phyloP scores from a whole-genome alignment of 2,329 filamentous ascomycete species.

The Lecanosticta acicola region DNA sequence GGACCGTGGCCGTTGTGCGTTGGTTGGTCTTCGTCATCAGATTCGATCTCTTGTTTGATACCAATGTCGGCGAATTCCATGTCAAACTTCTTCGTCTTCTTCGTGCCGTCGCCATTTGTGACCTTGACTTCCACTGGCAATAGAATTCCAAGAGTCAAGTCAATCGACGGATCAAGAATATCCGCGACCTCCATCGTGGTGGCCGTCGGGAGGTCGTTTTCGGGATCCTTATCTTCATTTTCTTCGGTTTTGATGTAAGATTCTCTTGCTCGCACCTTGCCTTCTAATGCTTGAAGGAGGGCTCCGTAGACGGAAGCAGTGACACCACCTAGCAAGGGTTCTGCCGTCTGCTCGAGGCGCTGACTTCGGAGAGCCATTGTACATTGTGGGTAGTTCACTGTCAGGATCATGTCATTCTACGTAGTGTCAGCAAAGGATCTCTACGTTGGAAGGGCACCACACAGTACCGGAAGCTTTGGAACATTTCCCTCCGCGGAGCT shows the following conservation, averaged over 20 bases:
- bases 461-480: conserved; percentile 34
- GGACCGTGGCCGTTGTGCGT: conserved; percentile 22
- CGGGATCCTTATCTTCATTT: conserved; percentile 39
- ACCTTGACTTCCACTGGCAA: background rate
- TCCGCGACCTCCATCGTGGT: conserved; percentile 40
- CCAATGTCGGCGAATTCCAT: conserved; percentile 25
- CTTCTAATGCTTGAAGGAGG: conserved; percentile 65
- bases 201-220: conserved; percentile 33
- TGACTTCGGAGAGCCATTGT: conserved; percentile 75
- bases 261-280: conserved; percentile 62
- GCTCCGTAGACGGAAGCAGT: conserved; percentile 74
- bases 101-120: conserved; percentile 23
- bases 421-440: conserved; percentile 23
- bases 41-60: conserved; percentile 29
- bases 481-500: conserved; percentile 22
- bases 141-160: conserved; percentile 32
- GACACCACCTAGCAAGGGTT: conserved; percentile 62
- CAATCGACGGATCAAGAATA: conserved; percentile 36
- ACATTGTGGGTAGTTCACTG: conserved; percentile 80
- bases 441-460: conserved; percentile 18
- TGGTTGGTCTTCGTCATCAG: conserved; percentile 25
- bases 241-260: conserved; percentile 44
- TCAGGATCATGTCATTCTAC: conserved; percentile 66
- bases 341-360: conserved; percentile 66
- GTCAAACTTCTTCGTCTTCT: conserved; percentile 22